Percentiles rank a stretch among this genome's conserved stretches.
Conservation (phyloP, 305 asterid species). For the Fraxinus greggii region DNA sequence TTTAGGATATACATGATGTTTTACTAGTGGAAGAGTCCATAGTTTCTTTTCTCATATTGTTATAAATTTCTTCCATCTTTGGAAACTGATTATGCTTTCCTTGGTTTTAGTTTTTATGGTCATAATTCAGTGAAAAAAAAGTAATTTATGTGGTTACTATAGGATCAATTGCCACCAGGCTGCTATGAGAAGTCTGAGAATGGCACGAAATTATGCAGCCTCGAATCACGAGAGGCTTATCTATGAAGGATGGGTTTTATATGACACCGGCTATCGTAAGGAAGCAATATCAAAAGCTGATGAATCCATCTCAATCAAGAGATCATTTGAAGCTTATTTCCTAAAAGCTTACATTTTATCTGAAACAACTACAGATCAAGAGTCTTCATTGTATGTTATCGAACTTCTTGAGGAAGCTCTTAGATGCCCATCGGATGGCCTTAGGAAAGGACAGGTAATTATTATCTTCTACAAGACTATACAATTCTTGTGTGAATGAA, state of each 20-base stretch:
- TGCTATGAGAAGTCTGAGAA: slow-evolving; percentile 86
- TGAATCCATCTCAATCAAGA: slow-evolving; percentile 64
- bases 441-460: slow-evolving; percentile 91
- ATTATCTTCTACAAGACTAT: neutral
- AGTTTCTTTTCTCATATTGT: neutral
- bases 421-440: slow-evolving; percentile 89
- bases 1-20: neutral
- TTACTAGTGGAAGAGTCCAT: neutral
- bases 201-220: slow-evolving; percentile 74
- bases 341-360: slow-evolving; percentile 76
- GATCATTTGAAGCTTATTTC: slow-evolving; percentile 92
- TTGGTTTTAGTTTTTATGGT: neutral
- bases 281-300: slow-evolving; percentile 87
- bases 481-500: neutral
- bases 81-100: neutral
- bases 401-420: slow-evolving; percentile 87
- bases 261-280: slow-evolving; percentile 79
- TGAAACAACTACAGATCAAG: slow-evolving; percentile 59
- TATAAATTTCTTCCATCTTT: neutral
- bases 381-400: slow-evolving; percentile 65
- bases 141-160: slow-evolving; percentile 14
- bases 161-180: slow-evolving; percentile 93
- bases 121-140: neutral
- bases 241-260: slow-evolving; percentile 90
- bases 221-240: slow-evolving; percentile 71